Percentiles rank a stretch among this genome's conserved stretches.
Conservation (phyloP, 108 stramenopile genomes). For the Pseudonitzschia pungens region DNA sequence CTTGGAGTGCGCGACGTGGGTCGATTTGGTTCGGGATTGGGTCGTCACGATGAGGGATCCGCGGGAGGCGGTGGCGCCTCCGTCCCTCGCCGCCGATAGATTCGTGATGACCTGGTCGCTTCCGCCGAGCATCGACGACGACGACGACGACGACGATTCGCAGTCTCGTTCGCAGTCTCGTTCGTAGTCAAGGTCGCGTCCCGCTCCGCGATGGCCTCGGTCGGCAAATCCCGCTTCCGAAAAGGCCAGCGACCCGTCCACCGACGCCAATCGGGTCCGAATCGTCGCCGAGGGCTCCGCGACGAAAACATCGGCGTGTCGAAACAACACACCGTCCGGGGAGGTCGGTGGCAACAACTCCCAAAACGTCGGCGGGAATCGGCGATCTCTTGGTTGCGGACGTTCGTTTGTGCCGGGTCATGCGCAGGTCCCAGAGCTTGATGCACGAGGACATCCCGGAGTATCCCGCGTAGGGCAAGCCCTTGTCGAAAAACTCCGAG, state of each 20-base stretch:
- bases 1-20: not conserved
- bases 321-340: slow-evolving; percentile 7
- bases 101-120: not conserved
- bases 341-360: not conserved
- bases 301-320: not conserved
- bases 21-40: slow-evolving; percentile 5
- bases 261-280: slow-evolving; percentile 1
- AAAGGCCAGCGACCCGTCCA: not conserved
- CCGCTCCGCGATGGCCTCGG: no score
- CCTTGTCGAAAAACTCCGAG: slow-evolving; percentile 7
- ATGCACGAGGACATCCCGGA: slow-evolving; percentile 15
- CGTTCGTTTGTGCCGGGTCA: not conserved
- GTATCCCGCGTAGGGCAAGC: not conserved
- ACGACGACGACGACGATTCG: no score
- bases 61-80: not conserved
- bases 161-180: no score
- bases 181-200: no score
- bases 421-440: slow-evolving; percentile 39
- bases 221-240: slow-evolving; percentile 4
- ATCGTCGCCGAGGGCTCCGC: slow-evolving; percentile 6
- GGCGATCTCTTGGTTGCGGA: not conserved
- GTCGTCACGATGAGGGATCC: slow-evolving; percentile 19
- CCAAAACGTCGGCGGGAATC: not conserved
- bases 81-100: slow-evolving; percentile 4
- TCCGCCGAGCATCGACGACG: not conserved